Evolutionary conservation across 805 yeast genomes (phyloP), one percentile per base, ranked within the genome.

Genomic region (Wickerhamiella australiensis): DNA sequence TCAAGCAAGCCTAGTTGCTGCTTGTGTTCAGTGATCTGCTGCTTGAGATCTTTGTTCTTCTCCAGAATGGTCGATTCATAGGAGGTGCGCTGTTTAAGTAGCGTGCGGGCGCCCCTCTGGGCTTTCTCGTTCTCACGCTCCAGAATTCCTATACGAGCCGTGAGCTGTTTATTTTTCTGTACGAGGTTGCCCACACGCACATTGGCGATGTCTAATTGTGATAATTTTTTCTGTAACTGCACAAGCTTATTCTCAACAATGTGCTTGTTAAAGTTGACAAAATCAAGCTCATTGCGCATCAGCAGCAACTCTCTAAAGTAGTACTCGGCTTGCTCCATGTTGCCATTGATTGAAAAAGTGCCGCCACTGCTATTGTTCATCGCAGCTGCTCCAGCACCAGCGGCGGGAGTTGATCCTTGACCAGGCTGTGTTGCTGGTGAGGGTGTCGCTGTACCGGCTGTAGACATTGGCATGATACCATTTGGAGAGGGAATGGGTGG

Each of bases 231-330:
- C 37, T 62, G 65, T 48, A 70, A 57, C 22, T 62, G 57, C 17
- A 62, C 57, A n/a, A 64, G 58, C 5, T 68, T 60, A 27, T 62
- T 65, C 54, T 73, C 71, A 49, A 67, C 68, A 52, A 76, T 66
- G 46, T 73, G 68, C 45, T 74, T 75, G 56, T 77, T 58, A 60
- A 75, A 79, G 45, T 71, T 69, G 3, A 76, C 67, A 56, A 81
- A 80, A 45, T 78, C 81, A 35, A 78, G 65, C 58, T 80, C 86
- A 59, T 80, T 81, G 47, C 72, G 71, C 51, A 71, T 56, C 33
- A 80, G 65, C 49, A 80, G 60, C 13, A 79, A 63, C 57, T 81
- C 85, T 50, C 85, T 66, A 49, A 75, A 75, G 52, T 74, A 78
- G 54, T 71, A 77, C 35, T 73, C 73, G 3, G 38, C 38, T 17